Conservation (phyloP, 345 rosid species). For the Clarkia xantiana region DNA sequence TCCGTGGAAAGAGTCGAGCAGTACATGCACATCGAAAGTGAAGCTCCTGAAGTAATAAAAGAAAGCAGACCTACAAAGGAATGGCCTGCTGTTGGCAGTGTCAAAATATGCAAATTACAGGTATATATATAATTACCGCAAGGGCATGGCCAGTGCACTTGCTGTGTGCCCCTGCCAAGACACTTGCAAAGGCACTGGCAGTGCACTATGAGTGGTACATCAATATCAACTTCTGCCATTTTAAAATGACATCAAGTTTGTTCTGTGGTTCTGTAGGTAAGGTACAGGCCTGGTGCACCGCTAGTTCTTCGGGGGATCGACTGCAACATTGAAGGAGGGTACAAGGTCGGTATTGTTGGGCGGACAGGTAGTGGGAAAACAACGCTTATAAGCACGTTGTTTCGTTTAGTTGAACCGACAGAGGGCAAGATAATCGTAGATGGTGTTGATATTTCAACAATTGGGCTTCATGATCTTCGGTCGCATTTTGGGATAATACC, state of each 20-base stretch:
- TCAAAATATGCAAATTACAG: conserved; percentile 36
- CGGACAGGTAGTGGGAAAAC: conserved; percentile 60
- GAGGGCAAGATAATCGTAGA: conserved; percentile 43
- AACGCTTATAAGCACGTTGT: conserved; percentile 34
- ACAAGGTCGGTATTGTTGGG: conserved; percentile 52
- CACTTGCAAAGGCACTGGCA: too few species aligned
- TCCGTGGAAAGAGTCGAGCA: conserved; percentile 61
- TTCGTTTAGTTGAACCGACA: conserved; percentile 48
- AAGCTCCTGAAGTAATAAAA: conserved; percentile 46
- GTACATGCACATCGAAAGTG: conserved; percentile 49
- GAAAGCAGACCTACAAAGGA: conserved; percentile 18
- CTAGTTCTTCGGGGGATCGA: conserved; percentile 48
- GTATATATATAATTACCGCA: too few species aligned
- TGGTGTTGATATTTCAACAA: conserved; percentile 27
- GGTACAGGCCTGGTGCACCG: conserved; percentile 40
- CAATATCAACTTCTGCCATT: too few species aligned
- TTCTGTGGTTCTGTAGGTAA: conserved; percentile 22
- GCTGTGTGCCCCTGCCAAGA: too few species aligned
- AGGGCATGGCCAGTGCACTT: too few species aligned
- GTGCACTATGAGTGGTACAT: too few species aligned
- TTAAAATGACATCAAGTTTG: too few species aligned
- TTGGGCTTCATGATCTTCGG: conserved; percentile 53
- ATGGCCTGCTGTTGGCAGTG: conserved; percentile 46
- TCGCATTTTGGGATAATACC: conserved; percentile 53
- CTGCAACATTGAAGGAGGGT: conserved; percentile 41